Conservation (phyloP, 179 eudicot genomes). For the Beta macrorhiza region DNA sequence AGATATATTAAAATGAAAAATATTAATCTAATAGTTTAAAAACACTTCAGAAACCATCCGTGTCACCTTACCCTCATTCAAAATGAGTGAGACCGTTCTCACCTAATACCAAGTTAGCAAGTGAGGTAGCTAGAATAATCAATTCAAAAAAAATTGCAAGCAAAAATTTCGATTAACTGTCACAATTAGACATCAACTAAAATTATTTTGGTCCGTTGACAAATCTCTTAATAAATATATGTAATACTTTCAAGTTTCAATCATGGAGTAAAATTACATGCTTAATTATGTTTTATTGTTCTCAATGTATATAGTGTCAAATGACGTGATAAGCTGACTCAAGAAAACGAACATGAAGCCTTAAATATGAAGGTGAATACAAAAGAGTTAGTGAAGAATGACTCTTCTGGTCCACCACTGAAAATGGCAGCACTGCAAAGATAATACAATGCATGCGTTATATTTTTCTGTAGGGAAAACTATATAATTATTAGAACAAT, state of each 20-base stretch:
- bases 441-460: background rate
- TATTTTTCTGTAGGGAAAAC: background rate
- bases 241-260: background rate
- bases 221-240: background rate
- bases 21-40: no score
- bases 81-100: no score
- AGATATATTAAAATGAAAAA: no score
- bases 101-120: no score
- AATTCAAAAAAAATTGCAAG: background rate
- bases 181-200: background rate
- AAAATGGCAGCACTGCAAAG: constrained; percentile 35
- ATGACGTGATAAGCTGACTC: constrained; percentile 19
- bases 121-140: background rate
- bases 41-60: no score
- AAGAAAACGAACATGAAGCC: constrained; percentile 18
- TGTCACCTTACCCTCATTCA: no score
- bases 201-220: background rate
- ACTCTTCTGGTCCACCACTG: constrained; percentile 27
- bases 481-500: background rate
- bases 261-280: constrained; percentile 15
- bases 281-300: background rate
- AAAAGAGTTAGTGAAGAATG: constrained; percentile 28
- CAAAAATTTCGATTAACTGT: background rate
- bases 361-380: constrained; percentile 23
- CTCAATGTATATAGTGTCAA: background rate